Base-by-base conservation (phyloP, 2,329 filamentous ascomycete species). In the Pyrenophora teres region DNA sequence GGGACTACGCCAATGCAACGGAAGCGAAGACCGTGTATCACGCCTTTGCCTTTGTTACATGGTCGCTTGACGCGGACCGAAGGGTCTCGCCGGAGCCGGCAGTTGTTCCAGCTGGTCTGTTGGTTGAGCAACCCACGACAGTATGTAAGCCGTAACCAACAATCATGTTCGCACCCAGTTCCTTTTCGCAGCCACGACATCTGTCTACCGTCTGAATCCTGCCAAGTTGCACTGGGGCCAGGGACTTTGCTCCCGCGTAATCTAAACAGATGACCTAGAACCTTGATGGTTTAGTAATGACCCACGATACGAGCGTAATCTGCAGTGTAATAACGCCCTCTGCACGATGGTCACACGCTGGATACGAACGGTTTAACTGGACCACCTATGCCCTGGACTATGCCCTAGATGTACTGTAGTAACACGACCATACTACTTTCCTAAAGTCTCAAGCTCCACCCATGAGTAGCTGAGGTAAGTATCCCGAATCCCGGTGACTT, bases 131-230 rank as follows among this genome's bases (percentile, higher is more conserved):
- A 54, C 58, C 38, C 16, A 25, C 23, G 23, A 25, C 23, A 25
- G 27, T 54, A 49, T 33, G 33, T 54, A 49, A 37, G 33, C 32
- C 47, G 59, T 55, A 58, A 61, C 42, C 50, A 52, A 61, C 42
- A 51, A 52, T 35, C 4, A 13, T 9, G 9, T 13, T 9, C 32
- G 40, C 36, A 21, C 23, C 15, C 15, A 49, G 18, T 31, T 19
- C 39, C 39, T 31, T 37, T 15, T 13, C 10, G 27, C 10, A 12
- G 27, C 10, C 27, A 30, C 27, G 27, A 30, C 10, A 30, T 30
- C 27, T 9, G 27, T 30, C 27, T 30, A 30, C 25, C 5, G 25
- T 30, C 9, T 30, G 6, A 30, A 8, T 9, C 5, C 25, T 9
- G 27, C 27, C 12, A 30, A 30, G 9, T 12, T 5, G 10, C 2